phyloP scores from a whole-genome alignment of 305 asterid genomes.

The Solanum chacoense region DNA sequence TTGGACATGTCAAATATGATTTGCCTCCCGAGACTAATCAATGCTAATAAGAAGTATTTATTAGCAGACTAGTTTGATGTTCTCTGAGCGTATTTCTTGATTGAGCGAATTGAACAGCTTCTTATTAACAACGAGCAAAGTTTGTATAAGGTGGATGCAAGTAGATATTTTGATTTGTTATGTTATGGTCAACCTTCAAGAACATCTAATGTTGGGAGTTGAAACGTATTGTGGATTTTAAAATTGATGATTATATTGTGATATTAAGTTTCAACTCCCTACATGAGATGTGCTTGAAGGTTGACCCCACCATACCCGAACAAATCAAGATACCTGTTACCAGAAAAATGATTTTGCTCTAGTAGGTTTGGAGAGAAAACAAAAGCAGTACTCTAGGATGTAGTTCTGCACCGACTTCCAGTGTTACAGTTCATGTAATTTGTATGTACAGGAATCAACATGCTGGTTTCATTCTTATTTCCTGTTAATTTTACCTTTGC shows the following conservation, averaged over 20 bases:
- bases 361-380: background rate
- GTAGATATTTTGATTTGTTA: background rate
- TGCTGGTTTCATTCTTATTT: background rate
- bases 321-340: background rate
- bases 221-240: background rate
- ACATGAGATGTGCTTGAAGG: background rate
- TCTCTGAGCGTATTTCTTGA: background rate
- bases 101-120: background rate
- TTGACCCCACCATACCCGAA: background rate
- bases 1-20: constrained; percentile 77
- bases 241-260: background rate
- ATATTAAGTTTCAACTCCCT: background rate
- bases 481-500: background rate
- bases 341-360: background rate
- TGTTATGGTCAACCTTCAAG: background rate
- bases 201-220: background rate
- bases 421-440: background rate
- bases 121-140: background rate
- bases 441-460: background rate
- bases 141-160: background rate
- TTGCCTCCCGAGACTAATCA: constrained; percentile 21
- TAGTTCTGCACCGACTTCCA: background rate
- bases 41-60: background rate
- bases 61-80: background rate
- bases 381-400: background rate